Evolutionary conservation across 805 yeast genomes (phyloP).

Genomic region (Tetrapisispora fleetii): DNA sequence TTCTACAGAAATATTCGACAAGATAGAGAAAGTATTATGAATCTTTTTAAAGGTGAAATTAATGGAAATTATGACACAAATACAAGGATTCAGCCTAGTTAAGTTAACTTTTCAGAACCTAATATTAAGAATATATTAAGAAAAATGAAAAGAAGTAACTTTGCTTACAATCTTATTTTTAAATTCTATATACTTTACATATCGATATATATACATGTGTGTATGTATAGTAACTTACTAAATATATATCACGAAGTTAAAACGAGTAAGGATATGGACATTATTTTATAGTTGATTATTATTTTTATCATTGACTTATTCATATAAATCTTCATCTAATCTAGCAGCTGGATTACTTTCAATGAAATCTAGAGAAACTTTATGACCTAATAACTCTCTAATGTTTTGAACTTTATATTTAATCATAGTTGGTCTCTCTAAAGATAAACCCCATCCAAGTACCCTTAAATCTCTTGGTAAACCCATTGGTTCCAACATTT

Average conservation of each 20-base stretch:
- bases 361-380: conserved; percentile 87
- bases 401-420: conserved; percentile 92
- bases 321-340: conserved; percentile 64
- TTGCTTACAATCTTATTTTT: conserved; percentile 1
- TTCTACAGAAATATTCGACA: conserved; percentile 15
- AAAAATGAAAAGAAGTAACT: background rate
- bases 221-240: background rate
- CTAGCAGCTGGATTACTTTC: conserved; percentile 97
- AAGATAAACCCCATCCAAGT: conserved; percentile 92
- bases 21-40: conserved; percentile 19
- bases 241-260: conserved; percentile 1
- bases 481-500: conserved; percentile 98
- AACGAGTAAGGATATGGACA: background rate
- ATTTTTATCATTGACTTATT: conserved; percentile 11
- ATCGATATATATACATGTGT: conserved; percentile 1
- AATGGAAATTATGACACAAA: background rate
- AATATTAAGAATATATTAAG: background rate
- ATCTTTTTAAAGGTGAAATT: conserved; percentile 6
- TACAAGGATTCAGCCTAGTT: background rate
- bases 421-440: conserved; percentile 99
- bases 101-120: background rate
- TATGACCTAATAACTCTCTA: conserved; percentile 94
- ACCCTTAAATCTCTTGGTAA: conserved; percentile 89
- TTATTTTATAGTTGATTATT: conserved; percentile 1
- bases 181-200: conserved; percentile 1